Base-by-base conservation (phyloP, 2,329 filamentous ascomycete species). In the Talaromyces atroroseus region DNA sequence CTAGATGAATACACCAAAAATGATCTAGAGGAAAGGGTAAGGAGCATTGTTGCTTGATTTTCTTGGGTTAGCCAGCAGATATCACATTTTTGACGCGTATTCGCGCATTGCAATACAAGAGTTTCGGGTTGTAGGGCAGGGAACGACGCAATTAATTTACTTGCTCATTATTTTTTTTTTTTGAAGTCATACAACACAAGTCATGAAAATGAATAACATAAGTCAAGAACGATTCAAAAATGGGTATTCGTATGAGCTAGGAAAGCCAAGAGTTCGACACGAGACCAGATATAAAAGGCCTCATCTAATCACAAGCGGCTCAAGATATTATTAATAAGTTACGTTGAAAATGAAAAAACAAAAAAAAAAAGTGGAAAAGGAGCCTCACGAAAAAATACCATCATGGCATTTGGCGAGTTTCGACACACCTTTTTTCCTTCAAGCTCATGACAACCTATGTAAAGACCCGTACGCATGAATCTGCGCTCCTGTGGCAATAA, bases 401-500 rank as follows among this genome's bases (percentile, higher is more conserved):
- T 8, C 26, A 29, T 5, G 26, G 26, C 26, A 29, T 29, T 29
- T 29, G 11, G 3, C 26, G 26, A 29, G 26, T 29, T 29, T 29
- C 26, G 26, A 29, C 26, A 5, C 4, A 29, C 8, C 11, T 29
- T 29, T 11, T 29, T 5, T 29, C 8, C 5, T 45, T 3, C 14
- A 29, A 29, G 23, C 12, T 48, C 46, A 51, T 40, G 24, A 38
- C 11, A 40, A 7, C 8, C 44, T 20, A 53, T 36, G 89, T 88
- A 76, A 92, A 95, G 54, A 95, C 83, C 64, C 88, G 81, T 60
- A 95, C 83, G 62, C 85, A 89, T 67, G 85, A 76, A 75, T 95
- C 90, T 57, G 95, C 89, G 68, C 90, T 89, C 34, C 90, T 2
- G 90, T 95, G 8, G 90, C 91, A 64, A 96, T 87, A 23, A 95